Conservation (phyloP, 2,329 filamentous ascomycete species). For the Pseudogymnoascus sp. region DNA sequence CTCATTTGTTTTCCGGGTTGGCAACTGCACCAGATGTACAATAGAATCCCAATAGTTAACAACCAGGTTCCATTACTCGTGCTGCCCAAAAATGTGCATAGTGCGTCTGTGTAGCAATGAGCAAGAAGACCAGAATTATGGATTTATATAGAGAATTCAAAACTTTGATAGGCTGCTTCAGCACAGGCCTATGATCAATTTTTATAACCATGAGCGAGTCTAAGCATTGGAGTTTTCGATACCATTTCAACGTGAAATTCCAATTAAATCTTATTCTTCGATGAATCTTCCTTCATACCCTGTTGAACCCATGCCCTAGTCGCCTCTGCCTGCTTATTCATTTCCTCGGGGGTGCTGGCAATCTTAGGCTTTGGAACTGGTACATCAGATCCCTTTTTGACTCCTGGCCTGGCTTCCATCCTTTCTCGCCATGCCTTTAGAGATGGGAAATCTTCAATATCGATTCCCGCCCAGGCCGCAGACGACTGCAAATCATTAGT, state of each 20-base stretch:
- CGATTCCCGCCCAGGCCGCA: slow-evolving; percentile 55
- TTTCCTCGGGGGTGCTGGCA: slow-evolving; percentile 39
- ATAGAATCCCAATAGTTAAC: background rate
- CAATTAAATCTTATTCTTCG: slow-evolving; percentile 22
- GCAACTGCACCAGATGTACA: background rate
- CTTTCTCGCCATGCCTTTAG: slow-evolving; percentile 71
- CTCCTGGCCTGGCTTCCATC: slow-evolving; percentile 60
- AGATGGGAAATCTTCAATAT: slow-evolving; percentile 68
- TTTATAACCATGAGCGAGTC: no score
- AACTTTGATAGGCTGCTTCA: background rate
- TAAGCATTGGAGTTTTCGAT: background rate
- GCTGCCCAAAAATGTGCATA: background rate
- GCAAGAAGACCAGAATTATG: no score
- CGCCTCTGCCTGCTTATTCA: slow-evolving; percentile 49
- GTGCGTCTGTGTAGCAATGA: background rate
- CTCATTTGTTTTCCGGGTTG: background rate
- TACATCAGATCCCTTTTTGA: slow-evolving; percentile 70
- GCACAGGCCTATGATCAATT: background rate
- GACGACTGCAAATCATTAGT: slow-evolving; percentile 10
- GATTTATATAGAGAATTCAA: background rate
- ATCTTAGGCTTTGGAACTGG: slow-evolving; percentile 52
- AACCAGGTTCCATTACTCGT: background rate
- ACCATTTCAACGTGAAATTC: background rate
- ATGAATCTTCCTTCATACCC: slow-evolving; percentile 61
- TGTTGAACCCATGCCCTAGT: slow-evolving; percentile 58